Evolutionary conservation across 768 basidiomycete genomes (phyloP).

Genomic region (Chalciporus pseudorubinellus): DNA sequence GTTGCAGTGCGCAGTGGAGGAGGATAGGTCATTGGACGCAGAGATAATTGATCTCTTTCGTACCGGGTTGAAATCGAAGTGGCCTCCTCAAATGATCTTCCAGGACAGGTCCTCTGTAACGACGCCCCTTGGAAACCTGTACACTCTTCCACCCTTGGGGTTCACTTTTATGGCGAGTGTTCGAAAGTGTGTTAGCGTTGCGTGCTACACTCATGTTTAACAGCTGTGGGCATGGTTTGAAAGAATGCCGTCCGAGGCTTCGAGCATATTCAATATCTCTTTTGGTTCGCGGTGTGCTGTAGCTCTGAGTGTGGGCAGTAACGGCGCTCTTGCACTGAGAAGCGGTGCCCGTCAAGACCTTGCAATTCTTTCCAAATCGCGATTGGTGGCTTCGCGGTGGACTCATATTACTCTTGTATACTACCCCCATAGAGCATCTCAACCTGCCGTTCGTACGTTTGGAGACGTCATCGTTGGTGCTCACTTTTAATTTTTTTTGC

Average conservation of each 20-base stretch:
- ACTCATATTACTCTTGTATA: constrained; percentile 69
- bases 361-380: constrained; percentile 43
- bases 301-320: constrained; percentile 46
- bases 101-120: constrained; percentile 53
- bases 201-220: background rate
- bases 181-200: background rate
- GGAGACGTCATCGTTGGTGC: background rate
- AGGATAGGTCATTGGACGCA: constrained; percentile 50
- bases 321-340: constrained; percentile 56
- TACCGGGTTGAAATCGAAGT: constrained; percentile 67
- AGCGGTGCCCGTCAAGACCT: constrained; percentile 40
- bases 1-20: constrained; percentile 54
- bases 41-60: constrained; percentile 72
- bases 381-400: constrained; percentile 60
- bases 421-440: constrained; percentile 53
- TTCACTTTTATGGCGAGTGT: constrained; percentile 67
- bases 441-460: constrained; percentile 59
- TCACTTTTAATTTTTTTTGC: constrained; percentile 3
- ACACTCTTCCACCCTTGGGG: constrained; percentile 57
- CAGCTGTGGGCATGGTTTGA: constrained; percentile 54
- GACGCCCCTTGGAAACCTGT: constrained; percentile 45
- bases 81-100: constrained; percentile 77
- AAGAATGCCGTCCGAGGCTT: constrained; percentile 34
- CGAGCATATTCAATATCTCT: constrained; percentile 38
- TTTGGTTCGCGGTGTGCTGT: constrained; percentile 35